A percentile compares a stretch with the other conserved stretches of the same genome.
Evolutionary conservation across 495 filamentous ascomycete species (phyloP).

Genomic region (Aspergillus incahuasiensis): DNA sequence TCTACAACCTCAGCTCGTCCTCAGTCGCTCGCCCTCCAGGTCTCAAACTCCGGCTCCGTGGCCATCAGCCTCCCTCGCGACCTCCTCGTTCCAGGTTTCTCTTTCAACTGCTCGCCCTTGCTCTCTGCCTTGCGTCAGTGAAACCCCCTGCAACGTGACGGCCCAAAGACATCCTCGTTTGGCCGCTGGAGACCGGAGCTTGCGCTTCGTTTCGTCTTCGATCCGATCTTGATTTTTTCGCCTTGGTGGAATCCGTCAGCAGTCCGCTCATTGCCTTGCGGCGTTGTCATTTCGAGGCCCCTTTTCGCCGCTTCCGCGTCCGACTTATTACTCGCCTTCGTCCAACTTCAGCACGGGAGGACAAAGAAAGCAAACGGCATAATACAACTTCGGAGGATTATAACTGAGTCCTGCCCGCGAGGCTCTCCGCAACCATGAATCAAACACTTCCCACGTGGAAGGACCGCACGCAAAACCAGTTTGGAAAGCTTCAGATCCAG

Average conservation of each 20-base stretch:
- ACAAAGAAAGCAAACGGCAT: neutral
- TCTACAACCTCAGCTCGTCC: conserved; percentile 13
- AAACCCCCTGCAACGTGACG: conserved; percentile 25
- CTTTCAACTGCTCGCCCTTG: conserved; percentile 22
- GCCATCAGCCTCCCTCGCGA: conserved; percentile 20
- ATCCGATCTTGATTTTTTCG: conserved; percentile 14
- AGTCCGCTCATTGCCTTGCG: conserved; percentile 12
- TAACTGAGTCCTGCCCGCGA: conserved; percentile 17
- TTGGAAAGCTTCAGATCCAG: conserved; percentile 46
- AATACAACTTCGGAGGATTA: conserved; percentile 18
- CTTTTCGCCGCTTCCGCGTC: conserved; percentile 15
- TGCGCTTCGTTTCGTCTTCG: conserved; percentile 11
- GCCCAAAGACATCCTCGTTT: conserved; percentile 24
- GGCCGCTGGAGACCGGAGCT: conserved; percentile 27
- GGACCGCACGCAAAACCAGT: conserved; percentile 45
- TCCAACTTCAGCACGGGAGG: neutral
- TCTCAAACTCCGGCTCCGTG: conserved; percentile 23
- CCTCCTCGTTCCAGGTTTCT: conserved; percentile 20
- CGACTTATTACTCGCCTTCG: conserved; percentile 1
- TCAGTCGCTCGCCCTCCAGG: conserved; percentile 10
- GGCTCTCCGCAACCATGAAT: conserved; percentile 35
- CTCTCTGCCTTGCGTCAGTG: conserved; percentile 30
- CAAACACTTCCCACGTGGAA: conserved; percentile 45
- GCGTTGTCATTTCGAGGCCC: conserved; percentile 19
- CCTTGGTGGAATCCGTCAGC: conserved; percentile 12